Base-by-base conservation (phyloP, 306 rosid species). In the Abrus pulchellus region DNA sequence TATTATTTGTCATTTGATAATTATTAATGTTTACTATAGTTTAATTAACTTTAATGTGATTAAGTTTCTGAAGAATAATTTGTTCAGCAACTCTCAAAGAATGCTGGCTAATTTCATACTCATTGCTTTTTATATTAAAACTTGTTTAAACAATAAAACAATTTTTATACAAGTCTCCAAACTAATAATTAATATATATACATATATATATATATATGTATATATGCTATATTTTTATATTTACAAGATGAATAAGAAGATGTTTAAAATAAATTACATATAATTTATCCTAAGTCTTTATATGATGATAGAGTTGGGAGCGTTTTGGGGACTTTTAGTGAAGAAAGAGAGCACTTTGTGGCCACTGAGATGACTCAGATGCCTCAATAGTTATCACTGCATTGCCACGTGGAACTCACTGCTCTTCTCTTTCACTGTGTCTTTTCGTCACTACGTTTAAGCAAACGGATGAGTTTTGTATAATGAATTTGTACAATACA, bases 351-450 rank as follows among this genome's bases (percentile, higher is more conserved):
- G 52, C 32, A 66, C 74, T 49, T 66, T 70, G 14, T 44, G 41
- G 44, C 50, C 69, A 70, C 45, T 29, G 38, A 76, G 52, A 20
- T 82, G 84, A 84, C 82, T 79, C 79, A 53, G 85, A 84, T 79
- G 56, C 75, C 86, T 68, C 75, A 79, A 69, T 59, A 54, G 14
- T 54, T 40, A 29, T 45, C 65, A 40, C 13, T 10, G 32, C 61
- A 64, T 28, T 2, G 61, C 72, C 74, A 84, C 72, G 74, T 64
- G 77, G 72, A 65, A 7, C 20, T 62, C 89, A 85, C 68, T 67
- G 30, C 71, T 32, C 53, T 33, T 44, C 53, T 60, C 41, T 80
- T 38, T 33, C 68, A 33, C 4, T 36, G 40, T 36, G 40, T 36
- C 40, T 36, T 4, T 56, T 3, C 0, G 7, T 54, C 11, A 1